phyloP scores from a whole-genome alignment of 2,329 filamentous ascomycete genomes.

The Myriosclerotinia duriaeana region DNA sequence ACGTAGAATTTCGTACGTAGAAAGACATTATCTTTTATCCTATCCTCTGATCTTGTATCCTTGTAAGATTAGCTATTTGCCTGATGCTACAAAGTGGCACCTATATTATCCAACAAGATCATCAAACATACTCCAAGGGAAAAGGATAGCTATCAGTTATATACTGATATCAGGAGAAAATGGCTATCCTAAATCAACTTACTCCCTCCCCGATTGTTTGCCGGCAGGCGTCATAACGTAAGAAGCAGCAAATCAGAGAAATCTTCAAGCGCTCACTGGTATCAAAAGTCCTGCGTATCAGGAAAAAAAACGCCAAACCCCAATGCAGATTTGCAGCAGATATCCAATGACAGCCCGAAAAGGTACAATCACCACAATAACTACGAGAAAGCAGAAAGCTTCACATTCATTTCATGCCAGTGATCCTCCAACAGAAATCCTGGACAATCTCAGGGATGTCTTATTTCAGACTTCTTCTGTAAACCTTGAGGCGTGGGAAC shows the following conservation, averaged over 20 bases:
- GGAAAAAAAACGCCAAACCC: constrained; percentile 34
- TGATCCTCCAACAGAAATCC: constrained; percentile 26
- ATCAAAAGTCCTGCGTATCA: constrained; percentile 32
- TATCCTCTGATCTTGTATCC: constrained; percentile 25
- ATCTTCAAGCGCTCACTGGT: constrained; percentile 29
- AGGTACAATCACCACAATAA: constrained; percentile 26
- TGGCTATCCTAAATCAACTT: constrained; percentile 22
- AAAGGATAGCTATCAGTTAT: constrained; percentile 21
- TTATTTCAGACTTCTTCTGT: constrained; percentile 47
- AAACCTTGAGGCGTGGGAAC: constrained; percentile 48
- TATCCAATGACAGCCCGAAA: constrained; percentile 28
- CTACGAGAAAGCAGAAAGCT: constrained; percentile 33
- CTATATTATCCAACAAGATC: constrained; percentile 25
- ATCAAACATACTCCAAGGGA: constrained; percentile 9
- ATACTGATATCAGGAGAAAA: constrained; percentile 27
- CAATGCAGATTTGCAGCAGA: constrained; percentile 23
- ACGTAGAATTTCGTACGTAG: constrained; percentile 17
- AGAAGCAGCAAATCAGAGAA: constrained; percentile 32
- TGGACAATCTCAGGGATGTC: constrained; percentile 28
- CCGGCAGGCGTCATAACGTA: constrained; percentile 24
- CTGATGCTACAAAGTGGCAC: constrained; percentile 27
- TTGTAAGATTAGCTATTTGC: constrained; percentile 6
- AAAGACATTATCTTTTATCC: constrained; percentile 29
- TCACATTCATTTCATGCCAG: constrained; percentile 31
- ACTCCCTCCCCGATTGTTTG: constrained; percentile 16